Evolutionary conservation across 73 alveolate species (phyloP).

Genomic region (Paramecium octaurelia): DNA sequence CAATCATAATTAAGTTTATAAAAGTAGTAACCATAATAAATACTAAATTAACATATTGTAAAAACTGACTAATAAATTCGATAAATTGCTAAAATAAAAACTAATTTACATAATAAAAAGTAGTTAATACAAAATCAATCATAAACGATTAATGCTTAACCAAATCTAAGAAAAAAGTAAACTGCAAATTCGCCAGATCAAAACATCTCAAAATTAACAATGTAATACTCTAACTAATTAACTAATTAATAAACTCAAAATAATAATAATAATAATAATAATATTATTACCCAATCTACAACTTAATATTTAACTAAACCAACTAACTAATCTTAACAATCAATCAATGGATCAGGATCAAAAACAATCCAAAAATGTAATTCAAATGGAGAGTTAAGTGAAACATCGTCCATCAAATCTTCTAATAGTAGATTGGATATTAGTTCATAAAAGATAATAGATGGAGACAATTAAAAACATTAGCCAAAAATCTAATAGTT

Average conservation of each 20-base stretch:
- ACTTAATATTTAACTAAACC: slow-evolving; percentile 5
- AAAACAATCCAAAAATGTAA: neutral
- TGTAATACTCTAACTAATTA: neutral
- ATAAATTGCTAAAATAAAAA: neutral
- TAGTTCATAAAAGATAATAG: neutral
- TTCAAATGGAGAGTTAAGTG: neutral
- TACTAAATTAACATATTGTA: neutral
- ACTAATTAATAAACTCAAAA: neutral
- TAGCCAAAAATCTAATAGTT: neutral
- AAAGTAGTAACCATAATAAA: neutral
- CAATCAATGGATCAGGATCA: neutral
- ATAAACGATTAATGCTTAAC: neutral
- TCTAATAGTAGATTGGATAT: neutral
- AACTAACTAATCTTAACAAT: neutral
- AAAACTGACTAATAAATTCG: neutral
- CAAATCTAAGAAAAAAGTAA: neutral
- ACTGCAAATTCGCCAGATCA: neutral
- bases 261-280: neutral
- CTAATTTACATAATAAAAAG: neutral
- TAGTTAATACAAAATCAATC: neutral
- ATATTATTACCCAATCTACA: neutral
- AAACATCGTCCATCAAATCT: neutral
- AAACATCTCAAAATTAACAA: neutral
- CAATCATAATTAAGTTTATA: too few species aligned
- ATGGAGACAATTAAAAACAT: neutral